Evolutionary conservation across 116 monocot genomes (phyloP), one percentile per base, ranked within the genome.

Genomic region (Cymodocea nodosa): DNA sequence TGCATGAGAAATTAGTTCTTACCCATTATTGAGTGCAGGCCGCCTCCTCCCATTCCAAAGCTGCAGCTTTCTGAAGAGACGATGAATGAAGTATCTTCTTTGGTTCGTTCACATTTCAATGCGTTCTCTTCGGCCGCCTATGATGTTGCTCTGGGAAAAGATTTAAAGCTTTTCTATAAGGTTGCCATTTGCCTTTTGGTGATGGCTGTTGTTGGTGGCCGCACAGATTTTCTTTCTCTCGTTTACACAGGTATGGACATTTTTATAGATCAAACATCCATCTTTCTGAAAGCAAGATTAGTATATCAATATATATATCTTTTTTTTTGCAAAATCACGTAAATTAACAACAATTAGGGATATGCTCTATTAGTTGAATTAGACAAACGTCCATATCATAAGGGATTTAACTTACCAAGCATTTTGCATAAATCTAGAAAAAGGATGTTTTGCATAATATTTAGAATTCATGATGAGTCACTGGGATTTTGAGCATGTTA

Each of bases 141-240:
- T 56, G 77, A 83, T 51, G 65, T 86, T 57, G 73, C 89, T 67
- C 81, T 77, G 61, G 85, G 93, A 24, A 93, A 78, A 71, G 78
- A 93, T 63, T 18, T 82, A n/a, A 78, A 64, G 24, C 81, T 85
- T 58, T 89, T 86, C 65, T 80, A 64, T 34, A 71, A 66, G 18
- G 77, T 89, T 50, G 81, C 86, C 23, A 56, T 51, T 7, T 75
- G 70, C 57, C 64, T 93, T 14, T 77, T 77, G 81, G 51, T 93
- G 50, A 69, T 73, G 49, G 85, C 87, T 13, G 4, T 74, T 22
- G 12, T 88, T 22, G 79, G 85, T 52, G 53, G 75, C 55, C 69
- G 58, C 56, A 73, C 68, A 35, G 80, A 83, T 80, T 76, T 86
- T 68, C 37, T 83, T 65, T 83, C 89, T 59, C 52, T 89, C 6